Conservation (phyloP, 352 stramenopile genomes). For the Pythium vanterpoolii region DNA sequence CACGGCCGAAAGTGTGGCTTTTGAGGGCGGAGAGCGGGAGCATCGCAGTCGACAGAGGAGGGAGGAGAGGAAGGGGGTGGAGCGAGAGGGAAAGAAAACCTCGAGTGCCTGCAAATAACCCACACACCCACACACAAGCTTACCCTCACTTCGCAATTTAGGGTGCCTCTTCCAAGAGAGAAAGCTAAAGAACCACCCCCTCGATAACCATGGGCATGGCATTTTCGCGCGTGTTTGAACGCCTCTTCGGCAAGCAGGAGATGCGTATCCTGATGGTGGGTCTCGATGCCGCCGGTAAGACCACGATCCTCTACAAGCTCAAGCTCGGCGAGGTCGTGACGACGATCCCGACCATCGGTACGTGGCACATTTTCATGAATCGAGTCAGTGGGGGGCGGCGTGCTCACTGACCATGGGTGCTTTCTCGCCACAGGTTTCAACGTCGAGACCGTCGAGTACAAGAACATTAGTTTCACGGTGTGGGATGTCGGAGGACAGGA, state of each 20-base stretch:
- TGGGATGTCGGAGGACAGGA: conserved; percentile 99
- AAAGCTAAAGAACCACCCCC: conserved; percentile 17
- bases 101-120: conserved; percentile 22
- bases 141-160: conserved; percentile 28
- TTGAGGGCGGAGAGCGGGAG: conserved; percentile 21
- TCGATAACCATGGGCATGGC: conserved; percentile 95
- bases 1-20: conserved; percentile 16
- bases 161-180: conserved; percentile 22
- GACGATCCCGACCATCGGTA: conserved; percentile 97
- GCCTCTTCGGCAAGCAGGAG: conserved; percentile 99
- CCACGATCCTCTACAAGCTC: conserved; percentile 98
- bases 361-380: conserved; percentile 50
- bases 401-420: not conserved
- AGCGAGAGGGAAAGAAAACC: conserved; percentile 23
- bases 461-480: conserved; percentile 99
- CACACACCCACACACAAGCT: conserved; percentile 7
- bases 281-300: conserved; percentile 99
- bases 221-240: conserved; percentile 96
- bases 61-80: conserved; percentile 2
- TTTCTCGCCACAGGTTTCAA: conserved; percentile 89
- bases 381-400: conserved; percentile 10
- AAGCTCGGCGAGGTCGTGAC: conserved; percentile 94
- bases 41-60: conserved; percentile 20
- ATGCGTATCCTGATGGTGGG: conserved; percentile 99
- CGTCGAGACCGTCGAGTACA: conserved; percentile 99